Evolutionary conservation across 2,329 filamentous ascomycete species (phyloP).

Genomic region (Hypoxylon sp.): DNA sequence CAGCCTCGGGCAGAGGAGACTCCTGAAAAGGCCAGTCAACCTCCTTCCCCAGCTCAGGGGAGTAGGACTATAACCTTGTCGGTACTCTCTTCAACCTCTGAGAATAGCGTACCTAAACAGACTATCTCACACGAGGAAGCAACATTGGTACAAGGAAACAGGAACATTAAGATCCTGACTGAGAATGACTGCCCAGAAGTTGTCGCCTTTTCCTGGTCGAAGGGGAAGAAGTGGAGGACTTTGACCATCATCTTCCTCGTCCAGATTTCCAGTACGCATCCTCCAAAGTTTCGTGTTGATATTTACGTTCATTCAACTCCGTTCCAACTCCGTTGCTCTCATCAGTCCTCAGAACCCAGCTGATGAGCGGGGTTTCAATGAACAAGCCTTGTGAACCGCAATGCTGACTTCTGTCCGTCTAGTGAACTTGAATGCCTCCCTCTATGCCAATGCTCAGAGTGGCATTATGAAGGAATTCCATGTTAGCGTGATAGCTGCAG

Average conservation of each 20-base stretch:
- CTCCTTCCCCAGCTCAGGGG: neutral
- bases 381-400: neutral
- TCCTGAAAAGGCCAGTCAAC: slow-evolving; percentile 4
- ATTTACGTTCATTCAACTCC: neutral
- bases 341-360: neutral
- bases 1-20: neutral
- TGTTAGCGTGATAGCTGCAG: slow-evolving; percentile 61
- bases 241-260: slow-evolving; percentile 65
- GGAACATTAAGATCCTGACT: slow-evolving; percentile 51
- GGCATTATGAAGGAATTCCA: slow-evolving; percentile 61
- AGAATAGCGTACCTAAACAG: slow-evolving; percentile 18
- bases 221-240: slow-evolving; percentile 66
- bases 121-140: slow-evolving; percentile 31
- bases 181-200: slow-evolving; percentile 63
- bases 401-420: neutral
- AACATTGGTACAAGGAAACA: neutral
- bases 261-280: slow-evolving; percentile 59
- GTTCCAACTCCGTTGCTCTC: neutral
- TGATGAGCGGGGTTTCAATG: neutral
- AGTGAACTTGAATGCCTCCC: slow-evolving; percentile 67
- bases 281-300: neutral
- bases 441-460: slow-evolving; percentile 64
- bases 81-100: slow-evolving; percentile 3
- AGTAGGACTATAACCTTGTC: slow-evolving; percentile 2
- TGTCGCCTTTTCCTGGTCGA: slow-evolving; percentile 60